These are phyloP conservation scores for Clarireedia paspali DNA, from an alignment of 2,329 filamentous ascomycete genomes.

Conservation along the genomic window DNA sequence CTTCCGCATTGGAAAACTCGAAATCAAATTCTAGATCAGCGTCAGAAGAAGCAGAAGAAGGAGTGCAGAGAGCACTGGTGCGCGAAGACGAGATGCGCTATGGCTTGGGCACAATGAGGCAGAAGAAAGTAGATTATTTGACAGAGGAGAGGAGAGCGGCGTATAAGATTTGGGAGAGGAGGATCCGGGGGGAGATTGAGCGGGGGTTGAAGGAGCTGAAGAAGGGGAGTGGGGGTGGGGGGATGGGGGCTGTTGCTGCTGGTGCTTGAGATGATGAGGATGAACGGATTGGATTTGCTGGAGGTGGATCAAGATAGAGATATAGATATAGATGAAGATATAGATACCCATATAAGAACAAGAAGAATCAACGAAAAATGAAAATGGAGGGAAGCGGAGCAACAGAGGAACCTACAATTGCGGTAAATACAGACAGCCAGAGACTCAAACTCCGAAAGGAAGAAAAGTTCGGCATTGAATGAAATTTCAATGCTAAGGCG, in stretches of 20 bases:
- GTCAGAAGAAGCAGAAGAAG: slow-evolving; percentile 30
- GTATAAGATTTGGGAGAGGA: slow-evolving; percentile 57
- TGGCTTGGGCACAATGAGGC: slow-evolving; percentile 55
- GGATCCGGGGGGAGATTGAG: slow-evolving; percentile 49
- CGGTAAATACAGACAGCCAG: no score
- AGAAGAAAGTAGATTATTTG: slow-evolving; percentile 65
- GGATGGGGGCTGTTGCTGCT: slow-evolving; percentile 1
- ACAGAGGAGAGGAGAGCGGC: slow-evolving; percentile 54
- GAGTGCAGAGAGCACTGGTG: slow-evolving; percentile 11
- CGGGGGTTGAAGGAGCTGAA: slow-evolving; percentile 26
- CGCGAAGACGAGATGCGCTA: slow-evolving; percentile 15
- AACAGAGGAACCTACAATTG: no score
- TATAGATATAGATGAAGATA: neutral
- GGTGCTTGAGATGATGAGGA: neutral
- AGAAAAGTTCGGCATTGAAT: no score
- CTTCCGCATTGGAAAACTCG: no score
- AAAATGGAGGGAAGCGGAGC: no score
- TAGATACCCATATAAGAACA: neutral
- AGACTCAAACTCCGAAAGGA: no score
- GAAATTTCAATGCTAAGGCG: no score
- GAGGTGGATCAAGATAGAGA: neutral
- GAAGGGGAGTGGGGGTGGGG: slow-evolving; percentile 4
- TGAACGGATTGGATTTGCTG: neutral
- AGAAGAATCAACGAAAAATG: no score
- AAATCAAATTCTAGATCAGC: slow-evolving; percentile 5